Evolutionary conservation across 441 rosid genomes (phyloP).

Genomic region (Kokia cookei): DNA sequence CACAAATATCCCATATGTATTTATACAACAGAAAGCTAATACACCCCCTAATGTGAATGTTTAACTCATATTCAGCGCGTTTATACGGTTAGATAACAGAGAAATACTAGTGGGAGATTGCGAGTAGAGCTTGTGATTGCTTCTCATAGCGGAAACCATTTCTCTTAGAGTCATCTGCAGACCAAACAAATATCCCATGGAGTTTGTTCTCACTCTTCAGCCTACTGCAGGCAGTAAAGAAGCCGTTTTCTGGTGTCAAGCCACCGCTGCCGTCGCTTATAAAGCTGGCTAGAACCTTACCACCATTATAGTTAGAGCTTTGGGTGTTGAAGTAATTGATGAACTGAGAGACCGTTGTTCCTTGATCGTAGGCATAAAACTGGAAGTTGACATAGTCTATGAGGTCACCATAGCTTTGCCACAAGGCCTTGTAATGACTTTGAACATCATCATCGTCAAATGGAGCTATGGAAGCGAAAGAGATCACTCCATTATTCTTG

Average conservation of each 20-base stretch:
- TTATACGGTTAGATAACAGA: neutral
- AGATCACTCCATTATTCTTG: slow-evolving; percentile 27
- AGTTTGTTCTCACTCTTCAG: neutral
- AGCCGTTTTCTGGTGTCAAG: slow-evolving; percentile 25
- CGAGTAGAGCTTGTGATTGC: slow-evolving; percentile 34
- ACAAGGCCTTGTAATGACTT: slow-evolving; percentile 36
- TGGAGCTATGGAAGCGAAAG: slow-evolving; percentile 40
- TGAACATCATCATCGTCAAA: slow-evolving; percentile 29
- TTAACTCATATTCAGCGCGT: neutral
- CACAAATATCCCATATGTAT: too few relatives aligned
- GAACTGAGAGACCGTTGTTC: slow-evolving; percentile 33
- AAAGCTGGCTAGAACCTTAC: slow-evolving; percentile 37
- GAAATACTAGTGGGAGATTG: slow-evolving; percentile 19
- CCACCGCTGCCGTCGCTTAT: slow-evolving; percentile 32
- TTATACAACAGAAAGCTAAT: neutral
- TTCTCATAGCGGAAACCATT: slow-evolving; percentile 32
- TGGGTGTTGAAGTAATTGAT: slow-evolving; percentile 27
- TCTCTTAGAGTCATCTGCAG: slow-evolving; percentile 34
- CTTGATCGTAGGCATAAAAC: slow-evolving; percentile 36
- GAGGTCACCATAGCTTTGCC: slow-evolving; percentile 29
- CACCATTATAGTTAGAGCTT: slow-evolving; percentile 27
- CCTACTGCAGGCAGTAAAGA: slow-evolving; percentile 34
- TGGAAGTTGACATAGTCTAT: slow-evolving; percentile 45
- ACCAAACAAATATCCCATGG: slow-evolving; percentile 38
- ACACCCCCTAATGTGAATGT: neutral